Conservation (phyloP, 225 moss, liverwort and hornwort genomes). For the Sphagnum contortum region DNA sequence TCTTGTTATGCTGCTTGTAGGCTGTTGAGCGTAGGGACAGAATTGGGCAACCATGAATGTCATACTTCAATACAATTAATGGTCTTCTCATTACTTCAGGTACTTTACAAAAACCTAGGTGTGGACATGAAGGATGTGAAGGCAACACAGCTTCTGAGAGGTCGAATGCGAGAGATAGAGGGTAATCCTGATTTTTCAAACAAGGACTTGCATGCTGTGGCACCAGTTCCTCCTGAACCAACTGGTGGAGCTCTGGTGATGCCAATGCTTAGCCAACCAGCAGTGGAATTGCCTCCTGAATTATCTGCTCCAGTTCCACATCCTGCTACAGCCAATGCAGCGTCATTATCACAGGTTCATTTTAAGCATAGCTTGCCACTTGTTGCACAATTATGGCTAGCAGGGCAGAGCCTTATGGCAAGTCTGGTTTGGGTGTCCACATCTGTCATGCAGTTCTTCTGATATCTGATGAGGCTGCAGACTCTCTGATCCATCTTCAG, state of each 20-base stretch:
- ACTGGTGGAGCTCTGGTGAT: conserved; percentile 16
- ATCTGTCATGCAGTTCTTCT: too few species aligned
- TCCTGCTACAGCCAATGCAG: conserved; percentile 29
- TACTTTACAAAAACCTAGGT: conserved; percentile 76
- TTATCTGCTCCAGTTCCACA: conserved; percentile 19
- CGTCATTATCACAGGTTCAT: conserved; percentile 51
- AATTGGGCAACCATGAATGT: too few species aligned
- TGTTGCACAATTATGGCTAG: too few species aligned
- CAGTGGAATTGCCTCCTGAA: conserved; percentile 36
- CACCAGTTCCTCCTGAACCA: conserved; percentile 36
- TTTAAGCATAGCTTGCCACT: not conserved
- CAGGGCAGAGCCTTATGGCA: too few species aligned
- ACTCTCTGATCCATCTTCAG: too few species aligned
- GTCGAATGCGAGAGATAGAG: conserved; percentile 67
- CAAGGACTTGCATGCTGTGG: conserved; percentile 57
- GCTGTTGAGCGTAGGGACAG: too few species aligned
- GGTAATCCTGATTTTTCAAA: conserved; percentile 96
- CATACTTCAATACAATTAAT: too few species aligned
- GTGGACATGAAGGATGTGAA: conserved; percentile 92
- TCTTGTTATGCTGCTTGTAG: too few species aligned
- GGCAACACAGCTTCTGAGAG: conserved; percentile 79
- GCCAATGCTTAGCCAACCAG: conserved; percentile 28
- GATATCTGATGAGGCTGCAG: too few species aligned
- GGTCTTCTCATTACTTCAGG: conserved; percentile 26
- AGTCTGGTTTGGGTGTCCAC: too few species aligned